Base-by-base conservation (phyloP, 164 flowering plant genomes). In the Vitis riparia region DNA sequence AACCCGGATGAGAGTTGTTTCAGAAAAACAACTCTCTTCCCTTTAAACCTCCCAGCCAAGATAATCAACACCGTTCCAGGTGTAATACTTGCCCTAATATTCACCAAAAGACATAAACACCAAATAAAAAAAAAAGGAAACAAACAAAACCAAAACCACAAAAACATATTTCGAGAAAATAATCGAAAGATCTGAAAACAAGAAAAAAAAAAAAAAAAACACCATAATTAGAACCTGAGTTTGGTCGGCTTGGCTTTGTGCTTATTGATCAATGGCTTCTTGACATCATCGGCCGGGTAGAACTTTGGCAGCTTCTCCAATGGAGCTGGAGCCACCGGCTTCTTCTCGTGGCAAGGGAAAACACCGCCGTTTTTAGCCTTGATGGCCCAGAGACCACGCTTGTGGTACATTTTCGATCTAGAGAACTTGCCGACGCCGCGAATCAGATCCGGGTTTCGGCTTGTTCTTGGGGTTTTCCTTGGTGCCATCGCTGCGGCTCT, bases 381-480 rank as follows among this genome's bases (percentile, higher is more conserved):
- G 81, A 92, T 88, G 2, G 97, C 97, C 95, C 95, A 92, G 9
- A 89, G 81, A 23, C 97, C 97, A 2, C 90, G 77, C 81, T 92
- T 92, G 85, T 89, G 95, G 79, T 92, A 90, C 91, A 92, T 88
- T 66, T 79, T 63, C 2, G 97, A 87, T 11, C 93, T 75, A 0
- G 92, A 85, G 68, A 56, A 82, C 73, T 81, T 85, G 0, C 93
- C 89, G 6, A 90, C 74, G 0, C 94, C 97, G 0, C 86, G 76
- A 8, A 92, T 72, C 66, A 92, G 83, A 6, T 87, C 91, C 10
- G 88, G 89, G 79, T 87, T 89, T n/a, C 91, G 60, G 76, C 66
- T 73, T n/a, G 27, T 53, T 49, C 67, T 69, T 1, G 67, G 56
- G 47, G 63, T 77, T 66, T 59, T 69, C 51, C 19, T 66, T 50